A percentile compares a stretch with the other conserved stretches of the same genome.
Conservation (phyloP, 257 asterid species). For the Solanum paucissectum region DNA sequence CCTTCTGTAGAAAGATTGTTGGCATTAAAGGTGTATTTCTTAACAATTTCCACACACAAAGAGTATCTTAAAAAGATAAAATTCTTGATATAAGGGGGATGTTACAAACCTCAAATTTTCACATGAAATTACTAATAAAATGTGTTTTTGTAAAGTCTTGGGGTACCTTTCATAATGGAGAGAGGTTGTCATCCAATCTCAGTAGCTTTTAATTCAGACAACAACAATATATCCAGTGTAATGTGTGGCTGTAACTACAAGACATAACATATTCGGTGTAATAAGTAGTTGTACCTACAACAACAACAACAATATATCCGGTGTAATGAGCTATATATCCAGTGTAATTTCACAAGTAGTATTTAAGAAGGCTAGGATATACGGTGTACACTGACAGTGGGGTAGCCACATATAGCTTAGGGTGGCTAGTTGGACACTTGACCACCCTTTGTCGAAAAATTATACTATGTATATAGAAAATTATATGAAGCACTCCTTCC, state of each 20-base stretch:
- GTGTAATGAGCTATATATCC: too few species aligned
- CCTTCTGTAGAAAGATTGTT: neutral
- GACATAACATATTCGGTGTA: too few species aligned
- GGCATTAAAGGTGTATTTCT: neutral
- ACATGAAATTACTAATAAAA: neutral
- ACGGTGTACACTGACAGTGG: neutral
- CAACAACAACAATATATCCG: too few species aligned
- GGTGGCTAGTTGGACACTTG: neutral
- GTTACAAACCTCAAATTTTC: neutral
- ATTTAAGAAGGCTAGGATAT: too few species aligned
- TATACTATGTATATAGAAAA: too few species aligned
- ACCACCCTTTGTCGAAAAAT: neutral
- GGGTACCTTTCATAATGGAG: neutral
- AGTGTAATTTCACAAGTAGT: too few species aligned
- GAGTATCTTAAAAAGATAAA: neutral
- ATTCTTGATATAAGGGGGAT: neutral
- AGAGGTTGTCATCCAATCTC: constrained; percentile 6
- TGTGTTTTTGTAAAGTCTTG: neutral
- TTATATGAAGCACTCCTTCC: neutral
- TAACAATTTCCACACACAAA: neutral
- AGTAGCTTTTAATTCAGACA: too few species aligned
- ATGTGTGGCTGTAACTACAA: too few species aligned
- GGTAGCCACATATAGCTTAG: neutral
- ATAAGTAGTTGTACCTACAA: too few species aligned
- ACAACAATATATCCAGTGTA: too few species aligned